Base-by-base conservation (phyloP, 306 rosid species). In the Rosa chinensis region DNA sequence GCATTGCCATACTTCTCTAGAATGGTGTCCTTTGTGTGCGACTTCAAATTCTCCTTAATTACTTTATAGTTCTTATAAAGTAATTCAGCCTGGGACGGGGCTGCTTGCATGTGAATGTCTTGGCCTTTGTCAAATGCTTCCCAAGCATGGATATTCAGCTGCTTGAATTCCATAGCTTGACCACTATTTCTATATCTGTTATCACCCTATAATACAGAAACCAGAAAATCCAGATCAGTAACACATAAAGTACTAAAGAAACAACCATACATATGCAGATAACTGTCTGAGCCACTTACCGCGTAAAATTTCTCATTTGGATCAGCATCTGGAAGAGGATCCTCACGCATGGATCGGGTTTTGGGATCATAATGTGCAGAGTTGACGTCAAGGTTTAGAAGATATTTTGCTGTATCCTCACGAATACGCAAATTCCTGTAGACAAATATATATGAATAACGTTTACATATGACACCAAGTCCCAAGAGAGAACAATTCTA, bases 41-140 rank as follows among this genome's bases (percentile, higher is more conserved):
- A 84, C 85, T 90, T 85, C 83, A 89, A 81, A 17, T 89, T 85
- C 76, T 89, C 95, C 82, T 87, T 90, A 77, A 86, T 82, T 55
- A 89, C 89, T 80, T 82, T 83, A 76, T 82, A 89, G 80, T 86
- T 90, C 85, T 90, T 90, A 73, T 84, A 84, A 7, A 92, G 91
- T 76, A 92, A 83, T 79, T 90, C 94, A 44, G 91, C 94, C 82
- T 90, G 95, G 64, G 92, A 90, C 8, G 95, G 95, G 58, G 95
- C 95, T 28, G 92, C 95, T 86, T 89, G 95, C 90, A 84, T 82
- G 85, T 88, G 91, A 48, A 90, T 90, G 74, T 90, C 92, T 82
- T 90, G 92, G 28, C 93, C 92, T 69, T 91, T 91, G 17, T 91
- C 93, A 88, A 85, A 91, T 37, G 93, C 89, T 74, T 89, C 92